Base-by-base conservation (phyloP, 2,329 filamentous ascomycete genomes). In the Saccharata proteae region DNA sequence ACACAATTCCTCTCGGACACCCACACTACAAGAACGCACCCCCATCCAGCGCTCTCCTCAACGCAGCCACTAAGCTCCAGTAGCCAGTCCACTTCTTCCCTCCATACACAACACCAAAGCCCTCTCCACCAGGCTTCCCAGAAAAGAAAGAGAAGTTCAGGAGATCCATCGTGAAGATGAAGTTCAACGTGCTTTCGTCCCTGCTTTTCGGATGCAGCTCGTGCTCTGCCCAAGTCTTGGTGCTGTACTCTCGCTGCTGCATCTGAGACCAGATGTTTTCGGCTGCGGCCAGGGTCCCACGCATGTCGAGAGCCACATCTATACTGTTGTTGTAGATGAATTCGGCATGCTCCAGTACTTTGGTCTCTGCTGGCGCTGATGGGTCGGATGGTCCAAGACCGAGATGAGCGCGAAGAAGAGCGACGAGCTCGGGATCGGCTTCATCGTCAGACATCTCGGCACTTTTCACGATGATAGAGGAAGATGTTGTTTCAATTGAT, bases 71-170 rank as follows among this genome's bases (percentile, higher is more conserved):
- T 34, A 98, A 60, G 52, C 85, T 93, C 77, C 82, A 93, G 56
- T 98, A 98, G 3, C 90, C 90, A 0, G 85, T 94, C 84, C 85
- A 96, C 35, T 59, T 73, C 54, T 73, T 77, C 16, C 74, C 85
- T 26, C 69, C 71, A 55, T 94, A 96, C 35, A 82, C 77, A 24
- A 98, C 70, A 7, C 80, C 71, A 54, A 88, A 98, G 8, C 84
- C 69, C 45, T 88, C 75, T 4, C 74, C 67, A 8, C 80, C 76
- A 3, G 55, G 47, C 37, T 66, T 58, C 31, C 82, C 77, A 10
- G 83, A 92, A 90, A 90, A 98, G 55, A 98, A 98, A 14, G 79
- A 92, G 51, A 96, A 98, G 52, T 98, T 98, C 30, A 98, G 62
- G 16, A 98, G 57, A 52, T 98, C 90, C 84, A 98, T 93, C 13